Base-by-base conservation (phyloP, 2,329 filamentous ascomycete genomes). In the Xylaria hypoxylon region DNA sequence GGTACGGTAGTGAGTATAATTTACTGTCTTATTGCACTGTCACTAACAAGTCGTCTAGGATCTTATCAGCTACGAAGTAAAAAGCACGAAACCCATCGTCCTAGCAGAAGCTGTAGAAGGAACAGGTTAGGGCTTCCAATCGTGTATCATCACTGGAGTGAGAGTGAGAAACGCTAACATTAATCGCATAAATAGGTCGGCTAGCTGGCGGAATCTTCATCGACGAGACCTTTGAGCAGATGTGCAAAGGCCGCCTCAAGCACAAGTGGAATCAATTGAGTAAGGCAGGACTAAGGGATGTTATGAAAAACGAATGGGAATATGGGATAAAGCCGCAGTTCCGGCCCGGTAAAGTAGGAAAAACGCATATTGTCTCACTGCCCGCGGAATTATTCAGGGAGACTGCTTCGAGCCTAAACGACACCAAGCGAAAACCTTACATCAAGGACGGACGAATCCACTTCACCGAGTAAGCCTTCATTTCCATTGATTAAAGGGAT, bases 1-100 rank as follows among this genome's bases (percentile, higher is more conserved):
- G 72, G 73, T 17, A 75, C 72, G 2, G 74, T 75, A 15, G 72
- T 74, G 56, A 61, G 68, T 55, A 19, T 31, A 4, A 24, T 15
- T 38, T 52, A 31, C 2, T 38, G 4, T 51, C 10, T 19, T n/a
- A 17, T 13, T 5, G 10, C 28, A 35, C 5, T 28, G 24, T 2
- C 2, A 15, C 55, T 44, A 22, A 42, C 13, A 19, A 45, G 7
- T 33, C 5, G 28, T 31, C 8, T 19, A 48, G 45, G 45, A 48
- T 28, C 45, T 48, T 4, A 48, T 48, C 45, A 48, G 45, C 13
- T 48, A 48, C 26, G 28, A 17, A 28, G 13, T 48, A 3, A 17
- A 17, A 17, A 6, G 13, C 4, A 17, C 6, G 13, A 48, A 48
- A 4, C 45, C 45, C 3, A 48, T 48, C 2, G 24, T 17, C 2